Evolutionary conservation across 345 rosid species (phyloP), one percentile per base, ranked within the genome.

Genomic region (Acer negundo): DNA sequence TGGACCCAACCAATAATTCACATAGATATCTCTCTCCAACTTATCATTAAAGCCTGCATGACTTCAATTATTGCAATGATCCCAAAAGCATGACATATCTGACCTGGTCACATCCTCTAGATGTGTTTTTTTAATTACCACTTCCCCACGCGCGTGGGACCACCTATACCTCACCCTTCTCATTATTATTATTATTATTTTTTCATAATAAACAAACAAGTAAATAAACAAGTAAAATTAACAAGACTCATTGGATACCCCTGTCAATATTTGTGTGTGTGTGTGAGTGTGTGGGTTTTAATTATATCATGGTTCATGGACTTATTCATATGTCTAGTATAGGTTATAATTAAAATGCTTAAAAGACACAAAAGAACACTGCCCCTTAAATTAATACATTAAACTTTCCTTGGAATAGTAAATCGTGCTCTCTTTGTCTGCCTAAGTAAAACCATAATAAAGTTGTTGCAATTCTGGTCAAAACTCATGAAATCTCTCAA

Each of bases 1-100:
- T 53, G 82, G 75, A 10, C 62, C 77, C 77, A 53, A 59, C 53
- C 62, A 71, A 77, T 79, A 81, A 86, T 82, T 64, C 77, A 75
- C 58, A 11, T 69, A 35, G 4, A 62, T 75, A 7, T 55, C 63
- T 69, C 78, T 53, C 74, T 72, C 75, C 12, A 75, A 67, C 83
- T 31, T 76, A 89, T 87, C 77, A 88, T 88, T 87, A 88, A 88
- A 90, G 92, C 89, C 89, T 88, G 97, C 96, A 88, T 90, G 94
- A 88, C 75, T 91, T 89, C 98, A 94, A 94, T 94, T 64, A 94
- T 94, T 93, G 97, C 97, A 90, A 91, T 76, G 89, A 89, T 91
- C 94, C 95, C 90, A 85, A 93, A 91, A 90, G 98, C 98, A 90
- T 94, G 97, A 88, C 98, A 92, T 47, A 73, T 82, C 89, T 84